phyloP scores from a whole-genome alignment of 2,329 filamentous ascomycete genomes.

The Colletotrichum destructivum region DNA sequence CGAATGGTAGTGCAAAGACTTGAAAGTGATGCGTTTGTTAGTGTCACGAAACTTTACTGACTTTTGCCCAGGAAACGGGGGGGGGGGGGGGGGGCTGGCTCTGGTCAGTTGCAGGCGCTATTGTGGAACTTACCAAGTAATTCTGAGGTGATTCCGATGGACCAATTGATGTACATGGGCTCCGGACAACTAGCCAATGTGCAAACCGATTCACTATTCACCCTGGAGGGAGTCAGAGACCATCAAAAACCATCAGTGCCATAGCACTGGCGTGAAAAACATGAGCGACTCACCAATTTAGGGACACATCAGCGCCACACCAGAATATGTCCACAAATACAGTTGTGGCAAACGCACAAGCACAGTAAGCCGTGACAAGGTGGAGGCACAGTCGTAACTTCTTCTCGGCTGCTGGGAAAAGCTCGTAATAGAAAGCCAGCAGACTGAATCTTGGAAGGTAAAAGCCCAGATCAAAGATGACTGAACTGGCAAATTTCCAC shows the following conservation, averaged over 20 bases:
- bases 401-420: background rate
- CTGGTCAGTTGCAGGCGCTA: too few species aligned
- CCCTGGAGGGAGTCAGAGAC: background rate
- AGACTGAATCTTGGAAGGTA: slow-evolving; percentile 10
- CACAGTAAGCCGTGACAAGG: background rate
- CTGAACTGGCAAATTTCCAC: slow-evolving; percentile 11
- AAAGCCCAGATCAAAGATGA: slow-evolving; percentile 7
- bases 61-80: too few species aligned
- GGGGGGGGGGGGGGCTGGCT: too few species aligned
- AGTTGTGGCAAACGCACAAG: background rate
- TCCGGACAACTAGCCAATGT: background rate
- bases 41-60: background rate
- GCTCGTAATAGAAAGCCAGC: slow-evolving; percentile 6
- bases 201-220: background rate
- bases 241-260: background rate
- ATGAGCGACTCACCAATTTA: background rate
- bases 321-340: background rate
- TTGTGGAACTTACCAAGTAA: slow-evolving; percentile 3
- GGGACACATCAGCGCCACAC: background rate
- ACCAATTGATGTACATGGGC: slow-evolving; percentile 15
- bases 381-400: background rate
- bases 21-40: background rate
- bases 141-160: slow-evolving; percentile 2
- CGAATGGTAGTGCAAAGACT: slow-evolving; percentile 6
- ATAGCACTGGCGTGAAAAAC: too few species aligned